phyloP scores from a whole-genome alignment of 495 filamentous ascomycete genomes.

The Annulohypoxylon maeteangense region DNA sequence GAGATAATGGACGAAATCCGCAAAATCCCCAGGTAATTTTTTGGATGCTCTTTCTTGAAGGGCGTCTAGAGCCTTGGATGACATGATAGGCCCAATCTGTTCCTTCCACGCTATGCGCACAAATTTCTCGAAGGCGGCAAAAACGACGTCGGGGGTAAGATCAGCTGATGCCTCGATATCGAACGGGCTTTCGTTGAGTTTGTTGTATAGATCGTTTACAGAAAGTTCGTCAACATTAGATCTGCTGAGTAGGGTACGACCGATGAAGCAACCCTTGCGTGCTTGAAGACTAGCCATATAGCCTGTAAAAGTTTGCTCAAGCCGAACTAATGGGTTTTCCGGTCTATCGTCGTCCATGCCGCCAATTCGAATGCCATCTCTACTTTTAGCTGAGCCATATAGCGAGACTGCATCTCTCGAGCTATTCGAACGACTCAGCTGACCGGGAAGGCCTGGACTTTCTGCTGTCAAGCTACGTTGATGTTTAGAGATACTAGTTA shows the following conservation, averaged over 20 bases:
- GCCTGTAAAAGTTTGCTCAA: slow-evolving; percentile 88
- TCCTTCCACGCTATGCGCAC: slow-evolving; percentile 87
- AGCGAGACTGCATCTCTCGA: slow-evolving; percentile 57
- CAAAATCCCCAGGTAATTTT: slow-evolving; percentile 80
- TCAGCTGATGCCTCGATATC: slow-evolving; percentile 79
- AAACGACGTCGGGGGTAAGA: slow-evolving; percentile 85
- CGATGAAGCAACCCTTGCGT: slow-evolving; percentile 86
- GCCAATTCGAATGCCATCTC: slow-evolving; percentile 58
- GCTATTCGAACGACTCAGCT: slow-evolving; percentile 53
- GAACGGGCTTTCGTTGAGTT: slow-evolving; percentile 81
- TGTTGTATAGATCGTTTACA: slow-evolving; percentile 93
- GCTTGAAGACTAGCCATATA: slow-evolving; percentile 85
- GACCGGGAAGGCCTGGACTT: slow-evolving; percentile 48
- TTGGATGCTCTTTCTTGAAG: slow-evolving; percentile 81
- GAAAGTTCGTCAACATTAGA: slow-evolving; percentile 77
- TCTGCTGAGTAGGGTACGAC: slow-evolving; percentile 75
- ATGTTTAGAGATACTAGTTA: slow-evolving; percentile 48
- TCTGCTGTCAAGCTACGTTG: slow-evolving; percentile 53
- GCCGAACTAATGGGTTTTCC: slow-evolving; percentile 67
- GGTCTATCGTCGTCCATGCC: slow-evolving; percentile 58
- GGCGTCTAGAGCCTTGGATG: slow-evolving; percentile 67
- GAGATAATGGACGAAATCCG: slow-evolving; percentile 80
- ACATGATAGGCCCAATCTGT: slow-evolving; percentile 85
- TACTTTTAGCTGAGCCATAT: slow-evolving; percentile 57
- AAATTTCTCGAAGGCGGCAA: slow-evolving; percentile 95